Percentiles rank a stretch among this genome's conserved stretches.
These are phyloP conservation scores for Ustilago trichophora DNA, from an alignment of 1,284 basidiomycete species.

Conservation along the genomic window DNA sequence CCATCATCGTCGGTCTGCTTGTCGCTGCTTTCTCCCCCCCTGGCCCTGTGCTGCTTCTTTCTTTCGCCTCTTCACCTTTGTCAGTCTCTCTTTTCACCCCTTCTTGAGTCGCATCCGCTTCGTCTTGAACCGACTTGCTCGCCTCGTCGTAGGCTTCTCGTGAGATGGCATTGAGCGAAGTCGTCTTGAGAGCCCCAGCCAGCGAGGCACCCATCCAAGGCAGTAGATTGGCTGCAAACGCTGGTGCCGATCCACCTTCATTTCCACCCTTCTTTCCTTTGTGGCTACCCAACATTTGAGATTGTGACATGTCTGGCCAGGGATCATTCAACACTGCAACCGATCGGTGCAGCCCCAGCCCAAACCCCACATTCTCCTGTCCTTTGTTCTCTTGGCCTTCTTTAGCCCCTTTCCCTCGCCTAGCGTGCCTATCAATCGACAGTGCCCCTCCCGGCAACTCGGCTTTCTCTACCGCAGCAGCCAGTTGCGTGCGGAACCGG, in stretches of 20 bases:
- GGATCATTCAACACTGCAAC: conserved; percentile 39
- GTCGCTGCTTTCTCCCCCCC: conserved; percentile 5
- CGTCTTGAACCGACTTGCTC: conserved; percentile 10
- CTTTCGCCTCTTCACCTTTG: not conserved
- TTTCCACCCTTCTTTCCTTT: not conserved
- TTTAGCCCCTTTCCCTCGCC: not conserved
- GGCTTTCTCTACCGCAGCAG: conserved; percentile 70
- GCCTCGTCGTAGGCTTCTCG: conserved; percentile 42
- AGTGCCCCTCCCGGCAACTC: conserved; percentile 22
- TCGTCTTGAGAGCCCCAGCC: conserved; percentile 72
- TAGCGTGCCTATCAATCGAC: conserved; percentile 23
- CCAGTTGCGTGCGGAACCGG: conserved; percentile 79
- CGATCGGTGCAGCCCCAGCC: conserved; percentile 7
- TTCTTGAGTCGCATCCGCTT: conserved; percentile 1
- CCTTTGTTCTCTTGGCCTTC: not conserved
- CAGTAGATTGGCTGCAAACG: conserved; percentile 80
- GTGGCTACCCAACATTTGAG: too few species aligned
- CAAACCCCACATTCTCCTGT: not conserved
- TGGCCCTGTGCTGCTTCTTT: not conserved
- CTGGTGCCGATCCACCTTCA: conserved; percentile 78
- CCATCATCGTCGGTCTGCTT: conserved; percentile 19
- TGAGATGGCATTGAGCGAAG: conserved; percentile 31
- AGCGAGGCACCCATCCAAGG: conserved; percentile 93
- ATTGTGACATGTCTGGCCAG: conserved; percentile 15
- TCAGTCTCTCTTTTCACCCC: too few species aligned